A percentile compares a stretch with the other conserved stretches of the same genome.
Evolutionary conservation across 2,329 filamentous ascomycete species (phyloP).

Genomic region (Sporothrix humicola): DNA sequence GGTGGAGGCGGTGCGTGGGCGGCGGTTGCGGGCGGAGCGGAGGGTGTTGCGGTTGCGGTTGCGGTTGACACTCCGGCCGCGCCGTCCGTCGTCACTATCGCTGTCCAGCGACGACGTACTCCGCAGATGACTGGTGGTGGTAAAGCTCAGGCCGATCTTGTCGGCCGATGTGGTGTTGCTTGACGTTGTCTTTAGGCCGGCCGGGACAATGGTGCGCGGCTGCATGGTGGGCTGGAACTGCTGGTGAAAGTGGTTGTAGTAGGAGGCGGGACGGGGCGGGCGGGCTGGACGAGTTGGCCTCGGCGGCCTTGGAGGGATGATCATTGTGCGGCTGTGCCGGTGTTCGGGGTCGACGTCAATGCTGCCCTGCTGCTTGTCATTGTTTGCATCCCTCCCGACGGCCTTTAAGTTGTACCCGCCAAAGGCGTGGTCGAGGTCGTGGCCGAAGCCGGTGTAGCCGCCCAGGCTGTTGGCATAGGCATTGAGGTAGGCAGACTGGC

Average conservation of each 20-base stretch:
- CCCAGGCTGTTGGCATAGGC: slow-evolving; percentile 20
- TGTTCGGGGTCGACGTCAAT: background rate
- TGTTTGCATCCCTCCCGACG: background rate
- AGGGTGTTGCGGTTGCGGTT: slow-evolving; percentile 1
- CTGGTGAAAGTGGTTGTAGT: slow-evolving; percentile 25
- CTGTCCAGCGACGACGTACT: background rate
- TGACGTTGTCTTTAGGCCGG: background rate
- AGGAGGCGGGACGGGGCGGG: background rate
- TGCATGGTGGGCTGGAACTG: slow-evolving; percentile 17
- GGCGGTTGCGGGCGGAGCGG: background rate
- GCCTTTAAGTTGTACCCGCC: slow-evolving; percentile 4
- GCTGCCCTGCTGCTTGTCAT: no score
- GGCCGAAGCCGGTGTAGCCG: background rate
- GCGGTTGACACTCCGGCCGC: background rate
- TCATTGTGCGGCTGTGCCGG: slow-evolving; percentile 7
- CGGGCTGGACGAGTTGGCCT: background rate
- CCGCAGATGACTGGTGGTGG: background rate
- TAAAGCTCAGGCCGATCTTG: slow-evolving; percentile 19
- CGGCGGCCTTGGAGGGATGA: background rate
- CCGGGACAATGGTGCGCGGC: background rate
- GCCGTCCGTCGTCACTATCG: background rate
- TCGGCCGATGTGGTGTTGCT: background rate
- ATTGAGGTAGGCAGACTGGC: background rate
- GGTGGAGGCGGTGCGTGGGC: background rate
- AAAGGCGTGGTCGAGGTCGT: slow-evolving; percentile 3